These are phyloP conservation scores for Colletotrichum sp. DNA, from an alignment of 2,329 filamentous ascomycete genomes.

Conservation along the genomic window DNA sequence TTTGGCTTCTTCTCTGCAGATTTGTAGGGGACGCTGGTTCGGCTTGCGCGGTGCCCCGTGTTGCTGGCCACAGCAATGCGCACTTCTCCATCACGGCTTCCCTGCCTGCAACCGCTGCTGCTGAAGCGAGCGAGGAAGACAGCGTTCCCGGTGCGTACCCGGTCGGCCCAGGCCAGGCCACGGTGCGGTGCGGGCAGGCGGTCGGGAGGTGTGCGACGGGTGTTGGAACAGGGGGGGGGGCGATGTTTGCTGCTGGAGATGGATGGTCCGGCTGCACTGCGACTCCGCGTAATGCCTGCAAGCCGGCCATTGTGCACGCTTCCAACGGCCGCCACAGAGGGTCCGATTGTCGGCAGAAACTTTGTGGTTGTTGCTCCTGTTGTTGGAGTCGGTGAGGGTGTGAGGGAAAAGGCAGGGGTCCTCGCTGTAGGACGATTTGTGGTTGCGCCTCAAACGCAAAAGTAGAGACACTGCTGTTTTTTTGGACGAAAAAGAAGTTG, in stretches of 20 bases:
- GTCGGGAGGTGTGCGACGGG: background rate
- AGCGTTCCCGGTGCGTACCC: background rate
- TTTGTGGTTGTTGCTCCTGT: background rate
- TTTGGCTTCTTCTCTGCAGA: background rate
- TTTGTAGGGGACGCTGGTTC: slow-evolving; percentile 8
- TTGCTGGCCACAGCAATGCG: background rate
- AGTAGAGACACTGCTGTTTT: background rate
- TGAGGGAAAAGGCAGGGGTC: slow-evolving; percentile 1
- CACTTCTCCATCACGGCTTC: background rate
- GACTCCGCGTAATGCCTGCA: background rate
- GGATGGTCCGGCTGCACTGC: background rate
- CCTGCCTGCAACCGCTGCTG: background rate
- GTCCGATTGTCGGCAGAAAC: slow-evolving; percentile 17
- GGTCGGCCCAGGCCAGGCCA: background rate
- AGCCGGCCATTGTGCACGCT: background rate
- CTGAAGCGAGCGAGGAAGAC: background rate
- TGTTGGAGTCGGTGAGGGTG: slow-evolving; percentile 15
- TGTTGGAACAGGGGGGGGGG: background rate
- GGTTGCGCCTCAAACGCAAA: background rate
- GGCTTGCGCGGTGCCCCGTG: background rate
- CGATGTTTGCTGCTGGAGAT: background rate
- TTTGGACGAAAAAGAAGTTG: background rate
- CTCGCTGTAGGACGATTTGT: slow-evolving; percentile 3
- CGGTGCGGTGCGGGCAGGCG: background rate
- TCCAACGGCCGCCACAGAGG: background rate